Conservation (phyloP, 192 early-diverging fungal genomes). For the Diversispora eburnea region DNA sequence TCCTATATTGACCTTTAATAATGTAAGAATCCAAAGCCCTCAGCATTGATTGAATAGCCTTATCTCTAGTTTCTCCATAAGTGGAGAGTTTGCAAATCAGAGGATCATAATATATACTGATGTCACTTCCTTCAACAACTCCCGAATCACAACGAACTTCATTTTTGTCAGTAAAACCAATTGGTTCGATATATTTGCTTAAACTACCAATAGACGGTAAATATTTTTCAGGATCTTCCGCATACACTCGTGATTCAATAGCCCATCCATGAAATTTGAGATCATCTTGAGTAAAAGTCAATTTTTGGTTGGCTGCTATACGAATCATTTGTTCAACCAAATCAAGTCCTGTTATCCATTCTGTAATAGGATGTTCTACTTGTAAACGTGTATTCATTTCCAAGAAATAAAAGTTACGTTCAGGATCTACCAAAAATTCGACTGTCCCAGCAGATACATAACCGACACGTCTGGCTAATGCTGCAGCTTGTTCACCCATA, state of each 20-base stretch:
- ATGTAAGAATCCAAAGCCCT: conserved; percentile 85
- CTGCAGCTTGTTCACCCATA: conserved; percentile 78
- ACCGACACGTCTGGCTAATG: conserved; percentile 68
- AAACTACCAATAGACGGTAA: conserved; percentile 89
- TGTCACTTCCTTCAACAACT: conserved; percentile 86
- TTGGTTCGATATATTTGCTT: conserved; percentile 80
- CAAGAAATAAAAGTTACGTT: conserved; percentile 75
- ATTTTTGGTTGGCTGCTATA: conserved; percentile 74
- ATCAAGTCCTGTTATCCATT: conserved; percentile 80
- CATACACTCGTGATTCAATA: conserved; percentile 93
- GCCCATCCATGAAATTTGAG: conserved; percentile 86
- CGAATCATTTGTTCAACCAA: conserved; percentile 96
- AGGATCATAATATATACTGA: conserved; percentile 94
- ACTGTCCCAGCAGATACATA: conserved; percentile 78
- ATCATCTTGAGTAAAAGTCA: conserved; percentile 70
- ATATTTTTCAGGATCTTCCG: conserved; percentile 92
- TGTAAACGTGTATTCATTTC: conserved; percentile 82
- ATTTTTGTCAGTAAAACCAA: conserved; percentile 38
- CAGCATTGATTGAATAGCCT: conserved; percentile 74
- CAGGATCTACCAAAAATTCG: conserved; percentile 69
- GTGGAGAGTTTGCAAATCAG: conserved; percentile 93
- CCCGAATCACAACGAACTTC: conserved; percentile 92
- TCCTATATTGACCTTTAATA: conserved; percentile 58
- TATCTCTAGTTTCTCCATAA: conserved; percentile 72
- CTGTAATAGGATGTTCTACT: conserved; percentile 80